Evolutionary conservation across 78 protist species (phyloP), one percentile per base, ranked within the genome.

Genomic region (Bigelowiella natans): DNA sequence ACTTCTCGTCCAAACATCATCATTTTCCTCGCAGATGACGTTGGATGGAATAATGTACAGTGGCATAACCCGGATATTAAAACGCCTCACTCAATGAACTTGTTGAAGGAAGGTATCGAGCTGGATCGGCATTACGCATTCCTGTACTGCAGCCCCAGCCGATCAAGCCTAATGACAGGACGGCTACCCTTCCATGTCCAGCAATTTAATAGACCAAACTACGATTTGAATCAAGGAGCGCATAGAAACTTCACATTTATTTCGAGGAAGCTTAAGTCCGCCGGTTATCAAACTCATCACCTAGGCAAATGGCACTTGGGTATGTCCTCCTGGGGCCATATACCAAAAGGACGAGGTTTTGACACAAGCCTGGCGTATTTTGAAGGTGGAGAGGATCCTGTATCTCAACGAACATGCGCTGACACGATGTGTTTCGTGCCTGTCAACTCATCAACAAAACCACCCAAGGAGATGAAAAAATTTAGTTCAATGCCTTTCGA

Each of bases 221-320:
- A 2, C n/a, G 28, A 89, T 38, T n/a, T 18, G 0, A 0, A 83
- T 39, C 38, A 86, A 2, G 91, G 64, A 36, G 89, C 89, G 26
- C 94, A 91, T 2, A 38, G 1, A n/a, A 89, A 92, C 40, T 88
- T 91, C 88, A 91, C 93, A 36, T 85, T 84, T n/a, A 1, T 91
- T 3, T 85, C 88, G 26, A 38, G 0, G 38, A 0, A 92, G 34
- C 0, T 92, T 39, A 0, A 34, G 0, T 2, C 0, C n/a, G 94
- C 92, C 31, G 89, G 89, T 34, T 92, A 92, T 39, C 39, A 28
- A 2, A 83, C 92, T 1, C 94, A 92, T 88, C 37, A n/a, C 1
- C 92, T 90, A 29, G 93, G 93, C 86, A 31, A 73, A 28, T 86
- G 83, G 90, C 90, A 92, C 87, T 37, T n/a, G 26, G 94, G 94